Evolutionary conservation across 805 yeast genomes (phyloP), one percentile per base, ranked within the genome.

Genomic region (Cyberlindnera meyerae): DNA sequence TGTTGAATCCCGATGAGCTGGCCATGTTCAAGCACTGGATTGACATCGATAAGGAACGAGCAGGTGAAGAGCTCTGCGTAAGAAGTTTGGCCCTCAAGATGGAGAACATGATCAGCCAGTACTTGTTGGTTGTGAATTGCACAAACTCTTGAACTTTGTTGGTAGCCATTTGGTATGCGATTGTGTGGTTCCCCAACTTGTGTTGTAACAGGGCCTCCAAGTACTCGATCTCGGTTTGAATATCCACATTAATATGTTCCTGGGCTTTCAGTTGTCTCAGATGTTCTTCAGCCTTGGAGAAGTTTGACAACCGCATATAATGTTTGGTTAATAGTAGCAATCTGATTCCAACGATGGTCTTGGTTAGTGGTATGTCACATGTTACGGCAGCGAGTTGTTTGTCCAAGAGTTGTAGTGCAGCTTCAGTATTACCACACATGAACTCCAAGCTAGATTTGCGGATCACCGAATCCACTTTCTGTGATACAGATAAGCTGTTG

Each of bases 1-100:
- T 53, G 4, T 64, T 54, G 36, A 73, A 64, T 2, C 80, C 75
- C 8, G 71, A 62, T 4, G 55, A 50, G 15, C 66, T 65, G 0
- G 82, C 72, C 11, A 65, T 49, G 31, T 70, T 67, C 2, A 81
- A 55, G 34, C 76, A 66, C 42, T 73, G 74, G 6, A 73, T 51
- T 0, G 78, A 48, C 14, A 70, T 50, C 1, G 81, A 68, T 8
- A 80, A 44, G 0, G 73, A 75, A 39, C 81, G 63, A 8, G 70
- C 55, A 11, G 77, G 72, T 5, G 66, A 57, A 0, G 73, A 69
- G 12, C 70, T 54, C 5, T 57, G 46, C 17, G 68, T 46, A 40
- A 76, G 57, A 1, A 75, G 62, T 11, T 60, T 49, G 29, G 75
- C 67, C 46, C 73, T 71, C 34, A 77, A 48, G 9, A 77, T 47